Conservation (phyloP, 1,284 basidiomycete species). For the Ceratobasidium sp. region DNA sequence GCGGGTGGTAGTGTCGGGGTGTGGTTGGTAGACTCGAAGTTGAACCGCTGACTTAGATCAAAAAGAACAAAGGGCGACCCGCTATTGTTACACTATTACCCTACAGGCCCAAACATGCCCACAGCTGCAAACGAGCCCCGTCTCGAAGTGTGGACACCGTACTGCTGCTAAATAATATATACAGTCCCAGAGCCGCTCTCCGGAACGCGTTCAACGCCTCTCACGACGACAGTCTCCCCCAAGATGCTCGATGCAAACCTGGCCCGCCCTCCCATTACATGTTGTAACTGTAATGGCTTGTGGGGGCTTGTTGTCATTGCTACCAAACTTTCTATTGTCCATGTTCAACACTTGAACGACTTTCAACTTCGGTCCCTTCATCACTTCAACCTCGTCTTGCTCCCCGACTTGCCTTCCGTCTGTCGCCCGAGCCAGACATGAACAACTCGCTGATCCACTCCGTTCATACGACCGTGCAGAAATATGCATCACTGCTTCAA, state of each 20-base stretch:
- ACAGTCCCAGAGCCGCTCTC: not conserved
- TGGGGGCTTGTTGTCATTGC: constrained; percentile 27
- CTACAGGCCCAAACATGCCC: constrained; percentile 36
- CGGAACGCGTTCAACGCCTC: not conserved
- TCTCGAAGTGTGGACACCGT: not conserved
- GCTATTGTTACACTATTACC: not conserved
- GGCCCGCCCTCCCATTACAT: not conserved
- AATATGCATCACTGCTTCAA: not conserved
- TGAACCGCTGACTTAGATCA: not conserved
- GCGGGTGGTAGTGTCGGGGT: constrained; percentile 17
- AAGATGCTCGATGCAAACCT: not conserved
- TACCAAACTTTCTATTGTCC: constrained; percentile 10
- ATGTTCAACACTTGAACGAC: constrained; percentile 4
- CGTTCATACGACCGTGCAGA: not conserved
- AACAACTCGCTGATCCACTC: constrained; percentile 17
- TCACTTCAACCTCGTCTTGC: constrained; percentile 3
- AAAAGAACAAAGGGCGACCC: constrained; percentile 21
- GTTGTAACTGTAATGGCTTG: constrained; percentile 18
- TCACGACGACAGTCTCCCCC: not conserved
- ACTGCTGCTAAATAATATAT: not conserved
- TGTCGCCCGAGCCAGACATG: constrained; percentile 27
- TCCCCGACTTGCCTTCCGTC: constrained; percentile 1
- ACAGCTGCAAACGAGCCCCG: constrained; percentile 1
- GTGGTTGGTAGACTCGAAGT: constrained; percentile 21
- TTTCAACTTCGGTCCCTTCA: not conserved